Conservation (phyloP, 2,329 filamentous ascomycete genomes). For the Neopestalotiopsis clavispora region DNA sequence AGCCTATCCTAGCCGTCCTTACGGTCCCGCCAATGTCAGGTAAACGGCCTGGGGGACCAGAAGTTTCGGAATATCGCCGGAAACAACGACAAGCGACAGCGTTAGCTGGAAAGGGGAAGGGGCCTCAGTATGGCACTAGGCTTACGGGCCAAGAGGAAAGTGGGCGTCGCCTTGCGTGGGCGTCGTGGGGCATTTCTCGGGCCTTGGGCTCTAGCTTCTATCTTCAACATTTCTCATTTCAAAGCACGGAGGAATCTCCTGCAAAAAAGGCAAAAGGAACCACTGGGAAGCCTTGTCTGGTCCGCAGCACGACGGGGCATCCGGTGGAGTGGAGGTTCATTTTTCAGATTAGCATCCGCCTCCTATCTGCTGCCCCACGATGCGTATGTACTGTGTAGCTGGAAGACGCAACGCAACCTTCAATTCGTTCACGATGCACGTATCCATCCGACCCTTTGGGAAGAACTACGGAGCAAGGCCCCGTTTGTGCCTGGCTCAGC, state of each 20-base stretch:
- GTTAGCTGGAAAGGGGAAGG: neutral
- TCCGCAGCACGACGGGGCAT: neutral
- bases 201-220: neutral
- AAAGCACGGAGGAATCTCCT: constrained; percentile 8
- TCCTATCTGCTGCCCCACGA: neutral
- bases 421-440: neutral
- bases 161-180: neutral
- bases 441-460: neutral
- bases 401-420: neutral
- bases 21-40: neutral
- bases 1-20: neutral
- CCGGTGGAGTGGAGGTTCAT: neutral
- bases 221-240: constrained; percentile 8
- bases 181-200: neutral
- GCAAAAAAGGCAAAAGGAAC: neutral
- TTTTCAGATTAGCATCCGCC: neutral
- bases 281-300: neutral
- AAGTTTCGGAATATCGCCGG: constrained; percentile 6
- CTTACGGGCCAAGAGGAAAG: neutral
- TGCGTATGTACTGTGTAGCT: neutral
- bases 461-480: neutral
- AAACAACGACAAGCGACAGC: neutral
- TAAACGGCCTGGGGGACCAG: neutral
- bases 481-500: neutral
- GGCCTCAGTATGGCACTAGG: neutral